phyloP scores from a whole-genome alignment of 192 early-diverging fungal genomes.

The Coemansia sp. region DNA sequence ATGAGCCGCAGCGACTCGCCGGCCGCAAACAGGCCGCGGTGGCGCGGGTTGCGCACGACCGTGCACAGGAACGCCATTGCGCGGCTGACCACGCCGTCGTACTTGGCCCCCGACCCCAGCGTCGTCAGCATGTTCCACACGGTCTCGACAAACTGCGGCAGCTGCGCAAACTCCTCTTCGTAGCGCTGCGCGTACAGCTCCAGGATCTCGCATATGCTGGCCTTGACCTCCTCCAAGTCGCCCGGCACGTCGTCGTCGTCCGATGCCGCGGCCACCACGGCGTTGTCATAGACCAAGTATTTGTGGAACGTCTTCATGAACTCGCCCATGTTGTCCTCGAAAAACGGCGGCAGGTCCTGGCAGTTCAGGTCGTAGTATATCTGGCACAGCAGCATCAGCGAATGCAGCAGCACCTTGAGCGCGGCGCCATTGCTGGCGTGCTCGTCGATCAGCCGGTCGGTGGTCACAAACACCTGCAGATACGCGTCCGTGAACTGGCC shows the following conservation, averaged over 20 bases:
- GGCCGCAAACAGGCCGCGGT: conserved; percentile 70
- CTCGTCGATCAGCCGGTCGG: conserved; percentile 72
- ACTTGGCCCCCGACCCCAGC: conserved; percentile 65
- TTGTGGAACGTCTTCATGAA: conserved; percentile 86
- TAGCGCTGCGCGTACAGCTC: conserved; percentile 87
- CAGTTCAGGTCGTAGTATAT: conserved; percentile 94
- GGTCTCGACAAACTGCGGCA: conserved; percentile 81
- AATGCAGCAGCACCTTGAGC: conserved; percentile 70
- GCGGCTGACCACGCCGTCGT: conserved; percentile 85
- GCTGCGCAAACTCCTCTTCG: conserved; percentile 80
- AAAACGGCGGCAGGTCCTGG: conserved; percentile 96
- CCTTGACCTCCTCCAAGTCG: conserved; percentile 81
- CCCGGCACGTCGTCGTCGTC: conserved; percentile 78
- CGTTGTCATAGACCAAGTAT: conserved; percentile 79
- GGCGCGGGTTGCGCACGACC: conserved; percentile 72
- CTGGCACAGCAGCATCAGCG: conserved; percentile 74
- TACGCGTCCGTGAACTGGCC: conserved; percentile 80
- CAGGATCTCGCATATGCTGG: conserved; percentile 90
- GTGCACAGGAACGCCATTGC: conserved; percentile 87
- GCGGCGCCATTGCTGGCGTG: conserved; percentile 61
- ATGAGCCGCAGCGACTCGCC: conserved; percentile 72
- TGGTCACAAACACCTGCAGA: conserved; percentile 77
- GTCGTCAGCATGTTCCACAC: conserved; percentile 86
- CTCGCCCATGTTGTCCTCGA: conserved; percentile 83
- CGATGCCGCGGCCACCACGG: conserved; percentile 54